Conservation (phyloP, 345 rosid species). For the Isatis tinctoria region DNA sequence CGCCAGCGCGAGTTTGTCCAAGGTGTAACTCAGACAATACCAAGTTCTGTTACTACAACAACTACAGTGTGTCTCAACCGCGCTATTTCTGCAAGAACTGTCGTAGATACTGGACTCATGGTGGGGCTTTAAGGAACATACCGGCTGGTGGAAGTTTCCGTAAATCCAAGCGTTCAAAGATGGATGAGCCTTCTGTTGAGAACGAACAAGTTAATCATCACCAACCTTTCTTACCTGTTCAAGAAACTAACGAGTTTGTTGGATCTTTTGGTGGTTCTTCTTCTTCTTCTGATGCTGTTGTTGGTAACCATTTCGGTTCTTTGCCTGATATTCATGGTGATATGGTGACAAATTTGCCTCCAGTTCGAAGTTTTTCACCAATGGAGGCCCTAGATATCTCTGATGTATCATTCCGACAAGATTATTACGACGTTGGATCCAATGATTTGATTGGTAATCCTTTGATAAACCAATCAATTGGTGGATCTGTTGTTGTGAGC, state of each 20-base stretch:
- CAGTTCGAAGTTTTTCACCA: neutral
- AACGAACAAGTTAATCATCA: neutral
- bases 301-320: neutral
- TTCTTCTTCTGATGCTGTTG: neutral
- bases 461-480: slow-evolving; percentile 1
- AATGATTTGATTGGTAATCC: slow-evolving; percentile 11
- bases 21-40: slow-evolving; percentile 25
- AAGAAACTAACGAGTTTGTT: slow-evolving; percentile 8
- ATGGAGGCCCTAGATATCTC: neutral
- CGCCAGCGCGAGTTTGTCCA: slow-evolving; percentile 20
- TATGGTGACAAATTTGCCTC: neutral
- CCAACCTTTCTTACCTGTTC: neutral
- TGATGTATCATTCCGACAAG: neutral
- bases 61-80: slow-evolving; percentile 15
- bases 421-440: neutral
- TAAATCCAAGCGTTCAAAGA: neutral
- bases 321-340: neutral
- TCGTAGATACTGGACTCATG: slow-evolving; percentile 32
- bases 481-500: neutral
- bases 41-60: slow-evolving; percentile 29
- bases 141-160: slow-evolving; percentile 24
- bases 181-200: neutral
- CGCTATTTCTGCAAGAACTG: slow-evolving; percentile 26
- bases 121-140: slow-evolving; percentile 22
- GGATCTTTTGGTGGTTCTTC: neutral